Conservation (phyloP, 1,284 basidiomycete genomes). For the Fomitopsis palustris region DNA sequence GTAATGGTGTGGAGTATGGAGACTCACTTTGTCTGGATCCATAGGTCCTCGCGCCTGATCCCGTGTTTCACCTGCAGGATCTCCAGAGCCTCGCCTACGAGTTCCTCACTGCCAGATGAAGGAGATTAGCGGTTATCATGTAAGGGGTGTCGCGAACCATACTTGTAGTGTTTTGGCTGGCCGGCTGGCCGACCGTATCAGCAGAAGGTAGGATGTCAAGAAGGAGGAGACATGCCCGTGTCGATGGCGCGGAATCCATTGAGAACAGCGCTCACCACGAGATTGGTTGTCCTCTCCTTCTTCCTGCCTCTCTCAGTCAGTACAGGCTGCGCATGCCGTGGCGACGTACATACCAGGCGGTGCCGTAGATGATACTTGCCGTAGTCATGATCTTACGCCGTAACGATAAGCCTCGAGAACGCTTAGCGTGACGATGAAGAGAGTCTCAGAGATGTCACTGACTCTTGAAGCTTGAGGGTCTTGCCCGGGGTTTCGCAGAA, state of each 20-base stretch:
- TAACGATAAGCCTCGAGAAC: neutral
- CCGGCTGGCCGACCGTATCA: slow-evolving; percentile 46
- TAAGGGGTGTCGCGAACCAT: slow-evolving; percentile 10
- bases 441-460: too few species aligned
- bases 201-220: slow-evolving; percentile 1
- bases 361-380: slow-evolving; percentile 60
- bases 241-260: slow-evolving; percentile 79
- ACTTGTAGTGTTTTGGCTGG: slow-evolving; percentile 77
- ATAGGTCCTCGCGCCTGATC: slow-evolving; percentile 31
- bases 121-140: neutral
- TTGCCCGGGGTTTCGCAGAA: too few species aligned
- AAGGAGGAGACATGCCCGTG: slow-evolving; percentile 48
- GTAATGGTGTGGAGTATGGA: neutral
- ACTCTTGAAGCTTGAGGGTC: too few species aligned
- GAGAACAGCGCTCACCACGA: slow-evolving; percentile 69
- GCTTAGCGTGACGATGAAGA: too few species aligned
- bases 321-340: slow-evolving; percentile 36
- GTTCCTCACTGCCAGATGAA: slow-evolving; percentile 56
- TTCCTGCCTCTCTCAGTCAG: slow-evolving; percentile 45
- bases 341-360: slow-evolving; percentile 70
- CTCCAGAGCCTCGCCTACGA: slow-evolving; percentile 70
- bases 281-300: slow-evolving; percentile 61
- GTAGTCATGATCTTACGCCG: slow-evolving; percentile 1
- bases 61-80: slow-evolving; percentile 34
- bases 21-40: slow-evolving; percentile 67